Conservation (phyloP, 805 yeast species). For the Metschnikowia cubensis region DNA sequence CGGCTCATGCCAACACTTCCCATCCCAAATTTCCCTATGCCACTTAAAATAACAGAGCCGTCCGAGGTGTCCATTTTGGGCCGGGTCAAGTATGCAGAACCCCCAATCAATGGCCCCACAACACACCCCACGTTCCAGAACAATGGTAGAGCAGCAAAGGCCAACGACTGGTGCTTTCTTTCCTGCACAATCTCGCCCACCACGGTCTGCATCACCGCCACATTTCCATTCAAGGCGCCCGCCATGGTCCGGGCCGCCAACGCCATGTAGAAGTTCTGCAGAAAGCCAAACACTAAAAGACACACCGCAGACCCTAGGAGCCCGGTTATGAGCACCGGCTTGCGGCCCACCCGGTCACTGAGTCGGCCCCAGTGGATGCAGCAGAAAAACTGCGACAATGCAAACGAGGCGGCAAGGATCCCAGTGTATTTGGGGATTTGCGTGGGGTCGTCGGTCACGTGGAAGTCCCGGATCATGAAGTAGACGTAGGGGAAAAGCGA, state of each 20-base stretch:
- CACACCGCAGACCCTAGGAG: constrained; percentile 25
- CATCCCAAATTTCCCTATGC: no score
- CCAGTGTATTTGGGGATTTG: constrained; percentile 19
- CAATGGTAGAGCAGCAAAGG: constrained; percentile 30
- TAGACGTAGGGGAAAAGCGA: constrained; percentile 20
- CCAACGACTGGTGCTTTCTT: constrained; percentile 28
- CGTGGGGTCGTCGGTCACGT: constrained; percentile 17
- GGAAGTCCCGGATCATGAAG: constrained; percentile 20
- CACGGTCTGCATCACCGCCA: constrained; percentile 29
- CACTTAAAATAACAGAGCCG: no score
- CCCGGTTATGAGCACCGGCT: constrained; percentile 25
- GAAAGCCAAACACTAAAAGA: constrained; percentile 27
- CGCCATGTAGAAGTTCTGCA: constrained; percentile 27
- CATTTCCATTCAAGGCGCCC: constrained; percentile 30
- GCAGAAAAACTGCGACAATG: constrained; percentile 19
- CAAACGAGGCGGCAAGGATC: constrained; percentile 18
- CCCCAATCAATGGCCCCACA: constrained; percentile 32
- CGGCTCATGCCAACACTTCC: no score
- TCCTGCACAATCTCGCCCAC: constrained; percentile 32
- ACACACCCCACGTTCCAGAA: constrained; percentile 31
- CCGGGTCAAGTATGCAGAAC: constrained; percentile 26
- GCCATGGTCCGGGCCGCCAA: constrained; percentile 25
- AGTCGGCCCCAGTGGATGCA: constrained; percentile 29
- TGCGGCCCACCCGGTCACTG: constrained; percentile 28
- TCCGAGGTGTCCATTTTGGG: constrained; percentile 15